These are phyloP conservation scores for Herpetospermum pedunculosum DNA, from an alignment of 306 rosid species.

Conservation along the genomic window DNA sequence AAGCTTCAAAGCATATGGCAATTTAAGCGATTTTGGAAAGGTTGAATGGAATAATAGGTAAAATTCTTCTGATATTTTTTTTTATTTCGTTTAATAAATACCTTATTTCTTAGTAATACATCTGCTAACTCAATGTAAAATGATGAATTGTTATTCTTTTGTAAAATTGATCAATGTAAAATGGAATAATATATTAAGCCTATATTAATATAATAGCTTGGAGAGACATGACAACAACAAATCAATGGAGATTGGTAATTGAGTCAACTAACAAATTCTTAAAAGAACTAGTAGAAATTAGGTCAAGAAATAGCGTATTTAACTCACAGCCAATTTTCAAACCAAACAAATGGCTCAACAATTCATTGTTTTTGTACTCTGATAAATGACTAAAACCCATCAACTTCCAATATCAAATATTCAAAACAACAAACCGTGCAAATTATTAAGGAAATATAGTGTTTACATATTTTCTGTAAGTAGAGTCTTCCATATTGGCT, in stretches of 20 bases:
- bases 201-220: background rate
- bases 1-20: conserved; percentile 35
- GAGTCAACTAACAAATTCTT: background rate
- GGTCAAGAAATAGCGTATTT: background rate
- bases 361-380: background rate
- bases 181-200: too few relatives aligned
- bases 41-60: conserved; percentile 92
- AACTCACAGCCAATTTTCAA: too few relatives aligned
- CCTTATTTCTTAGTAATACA: conserved; percentile 9
- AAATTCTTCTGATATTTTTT: conserved; percentile 20
- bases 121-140: conserved; percentile 1
- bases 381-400: background rate
- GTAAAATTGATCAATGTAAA: too few relatives aligned
- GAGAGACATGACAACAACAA: background rate
- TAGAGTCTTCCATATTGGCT: too few relatives aligned
- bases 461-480: too few relatives aligned
- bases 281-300: background rate
- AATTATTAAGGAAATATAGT: too few relatives aligned
- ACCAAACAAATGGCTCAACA: background rate
- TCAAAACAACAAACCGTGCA: background rate
- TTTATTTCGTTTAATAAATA: conserved; percentile 3
- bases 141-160: conserved; percentile 10
- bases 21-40: conserved; percentile 36
- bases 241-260: background rate
- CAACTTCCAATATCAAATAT: background rate